A percentile compares a stretch with the other conserved stretches of the same genome.
These are phyloP conservation scores for Aspergillus ustus DNA, from an alignment of 2,329 filamentous ascomycete genomes.

Conservation along the genomic window DNA sequence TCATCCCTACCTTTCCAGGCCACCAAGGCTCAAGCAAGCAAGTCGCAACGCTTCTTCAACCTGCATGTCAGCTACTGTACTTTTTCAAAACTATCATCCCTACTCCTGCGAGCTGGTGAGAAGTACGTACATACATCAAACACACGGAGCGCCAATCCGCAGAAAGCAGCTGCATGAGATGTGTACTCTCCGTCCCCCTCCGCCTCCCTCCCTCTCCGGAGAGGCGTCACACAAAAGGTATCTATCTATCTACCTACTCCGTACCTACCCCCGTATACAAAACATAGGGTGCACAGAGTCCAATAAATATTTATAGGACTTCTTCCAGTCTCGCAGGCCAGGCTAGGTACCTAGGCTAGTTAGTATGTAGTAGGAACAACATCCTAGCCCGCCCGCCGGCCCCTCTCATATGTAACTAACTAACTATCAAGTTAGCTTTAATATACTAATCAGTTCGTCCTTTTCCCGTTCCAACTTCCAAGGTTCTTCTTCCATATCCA, in stretches of 20 bases:
- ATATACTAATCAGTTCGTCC: background rate
- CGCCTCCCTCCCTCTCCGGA: too few species aligned
- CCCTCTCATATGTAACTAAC: too few species aligned
- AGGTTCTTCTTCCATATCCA: background rate
- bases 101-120: background rate
- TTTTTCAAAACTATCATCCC: background rate
- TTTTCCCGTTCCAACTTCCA: background rate
- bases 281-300: background rate
- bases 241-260: background rate
- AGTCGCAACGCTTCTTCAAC: background rate
- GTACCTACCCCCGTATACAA: background rate
- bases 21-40: background rate
- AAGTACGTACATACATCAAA: background rate
- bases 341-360: too few species aligned
- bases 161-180: background rate
- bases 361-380: too few species aligned
- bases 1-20: background rate
- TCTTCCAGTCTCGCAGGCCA: background rate
- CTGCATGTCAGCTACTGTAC: background rate
- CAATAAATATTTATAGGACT: background rate
- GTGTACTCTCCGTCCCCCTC: background rate
- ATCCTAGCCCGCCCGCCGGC: too few species aligned
- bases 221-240: constrained; percentile 3
- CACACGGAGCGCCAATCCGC: background rate
- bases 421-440: background rate